A percentile compares a stretch with the other conserved stretches of the same genome.
Conservation (phyloP, 2,329 filamentous ascomycete genomes). For the Fusarium sp. region DNA sequence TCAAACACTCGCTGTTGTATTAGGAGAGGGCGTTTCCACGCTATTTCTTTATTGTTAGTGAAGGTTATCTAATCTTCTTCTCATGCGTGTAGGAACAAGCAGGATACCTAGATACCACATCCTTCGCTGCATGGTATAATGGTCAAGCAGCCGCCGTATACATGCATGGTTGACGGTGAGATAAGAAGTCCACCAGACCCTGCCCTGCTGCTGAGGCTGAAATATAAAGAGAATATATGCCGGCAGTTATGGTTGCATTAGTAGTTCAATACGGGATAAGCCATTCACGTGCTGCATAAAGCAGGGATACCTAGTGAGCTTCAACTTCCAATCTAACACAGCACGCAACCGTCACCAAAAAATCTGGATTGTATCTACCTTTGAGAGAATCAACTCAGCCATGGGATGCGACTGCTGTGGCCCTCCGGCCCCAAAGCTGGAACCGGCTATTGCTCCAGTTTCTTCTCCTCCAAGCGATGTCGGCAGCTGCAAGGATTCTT, state of each 20-base stretch:
- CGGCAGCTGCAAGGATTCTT: conserved; percentile 18
- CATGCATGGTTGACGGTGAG: too few species aligned
- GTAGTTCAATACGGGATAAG: not conserved
- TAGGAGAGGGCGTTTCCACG: too few species aligned
- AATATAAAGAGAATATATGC: too few species aligned
- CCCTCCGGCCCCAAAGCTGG: conserved; percentile 6
- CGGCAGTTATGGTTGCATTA: not conserved
- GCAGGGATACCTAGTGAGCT: conserved; percentile 9
- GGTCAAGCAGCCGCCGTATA: too few species aligned
- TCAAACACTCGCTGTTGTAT: not conserved
- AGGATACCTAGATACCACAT: too few species aligned
- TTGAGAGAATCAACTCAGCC: not conserved
- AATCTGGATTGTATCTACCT: not conserved
- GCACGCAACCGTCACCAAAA: not conserved
- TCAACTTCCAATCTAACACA: not conserved
- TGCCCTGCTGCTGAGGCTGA: too few species aligned
- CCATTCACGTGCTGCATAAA: conserved; percentile 23
- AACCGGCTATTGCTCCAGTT: not conserved
- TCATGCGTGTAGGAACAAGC: too few species aligned
- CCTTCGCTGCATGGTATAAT: too few species aligned
- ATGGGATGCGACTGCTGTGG: conserved; percentile 38
- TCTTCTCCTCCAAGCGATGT: not conserved
- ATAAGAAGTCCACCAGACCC: too few species aligned
- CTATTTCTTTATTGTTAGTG: too few species aligned
- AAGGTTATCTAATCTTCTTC: too few species aligned